phyloP scores from a whole-genome alignment of 441 rosid genomes.

The Croton laevigatus region DNA sequence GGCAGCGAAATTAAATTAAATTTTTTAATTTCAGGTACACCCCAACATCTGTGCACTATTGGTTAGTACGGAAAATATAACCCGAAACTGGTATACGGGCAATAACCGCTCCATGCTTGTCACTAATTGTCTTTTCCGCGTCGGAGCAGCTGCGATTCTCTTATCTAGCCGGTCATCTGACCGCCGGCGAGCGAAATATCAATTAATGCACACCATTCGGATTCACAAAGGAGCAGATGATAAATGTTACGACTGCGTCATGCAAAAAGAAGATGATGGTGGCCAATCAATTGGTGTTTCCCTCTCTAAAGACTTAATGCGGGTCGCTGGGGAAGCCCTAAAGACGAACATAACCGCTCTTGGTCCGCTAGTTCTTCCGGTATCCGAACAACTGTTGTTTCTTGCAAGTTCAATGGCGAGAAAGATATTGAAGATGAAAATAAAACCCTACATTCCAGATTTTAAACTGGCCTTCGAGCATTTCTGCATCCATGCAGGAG shows the following conservation, averaged over 20 bases:
- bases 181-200: constrained; percentile 57
- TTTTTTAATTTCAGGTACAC: constrained; percentile 26
- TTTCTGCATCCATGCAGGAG: constrained; percentile 82
- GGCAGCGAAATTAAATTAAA: no score
- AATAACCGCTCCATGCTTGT: constrained; percentile 73
- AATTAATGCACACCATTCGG: constrained; percentile 55
- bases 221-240: constrained; percentile 74
- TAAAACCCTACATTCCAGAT: constrained; percentile 61
- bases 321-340: constrained; percentile 68
- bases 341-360: constrained; percentile 66
- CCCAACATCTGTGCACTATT: constrained; percentile 60
- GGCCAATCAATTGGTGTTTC: constrained; percentile 49
- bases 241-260: constrained; percentile 51
- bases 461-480: constrained; percentile 72
- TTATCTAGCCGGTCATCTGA: constrained; percentile 59
- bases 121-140: constrained; percentile 71
- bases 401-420: constrained; percentile 37
- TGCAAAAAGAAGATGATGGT: constrained; percentile 59
- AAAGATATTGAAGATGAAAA: constrained; percentile 45
- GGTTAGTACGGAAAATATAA: constrained; percentile 75
- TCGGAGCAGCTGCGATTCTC: constrained; percentile 75
- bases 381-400: constrained; percentile 60
- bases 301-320: constrained; percentile 57
- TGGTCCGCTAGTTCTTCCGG: constrained; percentile 74
- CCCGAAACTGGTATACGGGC: constrained; percentile 68